Evolutionary conservation across 2,329 filamentous ascomycete species (phyloP), one percentile per base, ranked within the genome.

Genomic region (Fusarium devonianum): DNA sequence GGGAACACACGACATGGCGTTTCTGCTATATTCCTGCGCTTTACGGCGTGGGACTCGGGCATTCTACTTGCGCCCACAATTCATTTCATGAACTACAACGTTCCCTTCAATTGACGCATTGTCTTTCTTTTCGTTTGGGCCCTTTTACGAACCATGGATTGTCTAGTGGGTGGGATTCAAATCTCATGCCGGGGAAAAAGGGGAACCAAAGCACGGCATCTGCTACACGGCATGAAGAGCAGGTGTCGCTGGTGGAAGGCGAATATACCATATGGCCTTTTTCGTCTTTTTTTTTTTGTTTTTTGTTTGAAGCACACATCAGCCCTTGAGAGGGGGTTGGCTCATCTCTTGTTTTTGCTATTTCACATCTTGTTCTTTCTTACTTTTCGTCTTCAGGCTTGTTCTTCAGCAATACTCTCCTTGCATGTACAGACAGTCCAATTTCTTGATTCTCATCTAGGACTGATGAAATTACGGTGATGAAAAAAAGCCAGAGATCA

Each of bases 401-500:
- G 47, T 39, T 26, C 33, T 42, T 41, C 23, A 42, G 42, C 56
- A 59, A 13, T 33, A 32, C 32, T 49, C 52, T 49, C 43, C 52
- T 56, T 60, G 42, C 34, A 54, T 59, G 49, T 58, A 58, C 60
- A 63, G 62, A 59, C 62, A 56, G 37, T 28, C 42, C 45, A 26
- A 23, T 25, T 25, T 25, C n/a, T 50, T 53, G 40, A 44, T 60
- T 59, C 39, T 28, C 35, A 25, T 59, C 52, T 30, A 63, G 62
- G 62, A 61, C 59, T 64, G 55, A 64, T 57, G 62, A 64, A 64
- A 64, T 63, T 58, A 64, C 58, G 56, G 62, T 64, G 62, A 64
- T 61, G 62, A 60, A 38, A 58, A 49, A 45, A 52, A 49, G 46
- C 52, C 51, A 53, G 56, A 44, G 52, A 53, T 58, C 37, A 44